Percentiles rank a stretch among this genome's conserved stretches.
These are phyloP conservation scores for Suillus luteus DNA, from an alignment of 768 basidiomycete genomes.

Conservation along the genomic window DNA sequence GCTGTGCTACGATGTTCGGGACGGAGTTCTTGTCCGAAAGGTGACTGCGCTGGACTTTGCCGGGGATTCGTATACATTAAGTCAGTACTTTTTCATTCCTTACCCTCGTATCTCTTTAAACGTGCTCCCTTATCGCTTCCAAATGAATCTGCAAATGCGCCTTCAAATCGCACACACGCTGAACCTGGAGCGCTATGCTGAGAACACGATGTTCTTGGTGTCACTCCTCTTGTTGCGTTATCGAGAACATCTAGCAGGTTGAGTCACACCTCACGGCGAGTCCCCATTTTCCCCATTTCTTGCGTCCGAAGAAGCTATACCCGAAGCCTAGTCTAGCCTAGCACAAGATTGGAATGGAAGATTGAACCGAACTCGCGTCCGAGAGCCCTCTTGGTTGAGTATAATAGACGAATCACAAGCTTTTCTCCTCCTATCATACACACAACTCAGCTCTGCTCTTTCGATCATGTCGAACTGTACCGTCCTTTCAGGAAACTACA, in stretches of 20 bases:
- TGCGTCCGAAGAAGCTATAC: not conserved
- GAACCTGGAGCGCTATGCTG: not conserved
- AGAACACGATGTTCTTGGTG: not conserved
- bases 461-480: not conserved
- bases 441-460: not conserved
- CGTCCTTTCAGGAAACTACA: not conserved
- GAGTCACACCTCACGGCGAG: not conserved
- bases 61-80: too few relatives aligned
- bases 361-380: not conserved
- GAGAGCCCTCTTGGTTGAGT: not conserved
- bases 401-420: not conserved
- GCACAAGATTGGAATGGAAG: not conserved
- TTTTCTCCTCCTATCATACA: not conserved
- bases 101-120: too few relatives aligned
- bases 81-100: too few relatives aligned
- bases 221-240: not conserved
- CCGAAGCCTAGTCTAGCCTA: not conserved
- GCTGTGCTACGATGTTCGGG: too few relatives aligned
- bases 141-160: too few relatives aligned
- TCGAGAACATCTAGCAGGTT: not conserved
- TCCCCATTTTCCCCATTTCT: not conserved
- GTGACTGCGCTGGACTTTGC: too few relatives aligned
- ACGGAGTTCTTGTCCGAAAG: too few relatives aligned
- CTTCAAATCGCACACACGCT: too few relatives aligned
- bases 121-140: too few relatives aligned